phyloP scores from a whole-genome alignment of 2,329 filamentous ascomycete species.

The Biscogniauxia marginata region DNA sequence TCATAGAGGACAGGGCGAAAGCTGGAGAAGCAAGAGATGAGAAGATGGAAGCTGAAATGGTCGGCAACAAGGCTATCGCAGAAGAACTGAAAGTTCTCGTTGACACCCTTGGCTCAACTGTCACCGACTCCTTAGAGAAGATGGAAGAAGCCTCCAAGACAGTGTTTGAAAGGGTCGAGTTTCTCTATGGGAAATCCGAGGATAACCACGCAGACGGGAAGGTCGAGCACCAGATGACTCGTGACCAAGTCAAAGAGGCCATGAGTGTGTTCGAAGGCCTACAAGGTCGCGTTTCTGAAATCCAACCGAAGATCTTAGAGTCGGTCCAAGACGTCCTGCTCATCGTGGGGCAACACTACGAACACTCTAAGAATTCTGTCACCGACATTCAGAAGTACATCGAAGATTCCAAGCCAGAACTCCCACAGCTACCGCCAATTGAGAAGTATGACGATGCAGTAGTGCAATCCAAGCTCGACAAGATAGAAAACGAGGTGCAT shows the following conservation, averaged over 20 bases:
- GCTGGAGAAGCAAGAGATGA: conserved; percentile 71
- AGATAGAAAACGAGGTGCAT: conserved; percentile 25
- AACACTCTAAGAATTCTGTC: conserved; percentile 72
- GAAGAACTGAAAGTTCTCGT: conserved; percentile 87
- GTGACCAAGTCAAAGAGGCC: conserved; percentile 75
- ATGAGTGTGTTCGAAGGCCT: conserved; percentile 71
- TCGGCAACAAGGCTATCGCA: conserved; percentile 73
- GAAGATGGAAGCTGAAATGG: conserved; percentile 70
- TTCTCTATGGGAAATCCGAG: conserved; percentile 72
- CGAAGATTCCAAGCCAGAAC: conserved; percentile 55
- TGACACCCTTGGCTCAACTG: conserved; percentile 76
- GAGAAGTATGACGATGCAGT: conserved; percentile 54
- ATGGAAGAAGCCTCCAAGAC: conserved; percentile 85
- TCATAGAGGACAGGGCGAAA: conserved; percentile 71
- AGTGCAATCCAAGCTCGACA: conserved; percentile 32
- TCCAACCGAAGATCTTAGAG: conserved; percentile 84
- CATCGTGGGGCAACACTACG: conserved; percentile 82
- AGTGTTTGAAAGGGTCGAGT: conserved; percentile 79
- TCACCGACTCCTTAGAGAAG: conserved; percentile 82
- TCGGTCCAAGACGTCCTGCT: conserved; percentile 82
- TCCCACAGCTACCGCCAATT: conserved; percentile 51
- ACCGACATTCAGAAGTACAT: conserved; percentile 57
- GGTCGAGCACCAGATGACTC: conserved; percentile 77
- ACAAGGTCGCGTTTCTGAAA: conserved; percentile 76
- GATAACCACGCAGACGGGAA: conserved; percentile 72